phyloP scores from a whole-genome alignment of 495 filamentous ascomycete species.

The Cryomyces minteri region DNA sequence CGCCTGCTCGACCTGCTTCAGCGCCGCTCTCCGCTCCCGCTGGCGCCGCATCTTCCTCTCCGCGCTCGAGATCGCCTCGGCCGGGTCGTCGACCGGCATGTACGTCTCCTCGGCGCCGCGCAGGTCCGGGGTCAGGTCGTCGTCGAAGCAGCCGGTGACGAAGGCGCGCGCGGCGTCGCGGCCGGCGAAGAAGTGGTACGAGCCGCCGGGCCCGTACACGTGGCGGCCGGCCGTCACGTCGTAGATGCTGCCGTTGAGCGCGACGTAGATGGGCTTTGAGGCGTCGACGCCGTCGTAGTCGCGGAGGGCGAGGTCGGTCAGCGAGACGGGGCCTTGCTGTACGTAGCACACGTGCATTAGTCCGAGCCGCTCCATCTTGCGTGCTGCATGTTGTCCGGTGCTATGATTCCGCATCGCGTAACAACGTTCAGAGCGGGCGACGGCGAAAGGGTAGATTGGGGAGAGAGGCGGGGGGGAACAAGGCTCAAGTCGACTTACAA shows the following conservation, averaged over 20 bases:
- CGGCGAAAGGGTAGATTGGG: background rate
- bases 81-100: constrained; percentile 52
- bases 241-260: constrained; percentile 86
- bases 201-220: constrained; percentile 79
- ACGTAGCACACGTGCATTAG: no score
- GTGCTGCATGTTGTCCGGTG: background rate
- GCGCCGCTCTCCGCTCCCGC: constrained; percentile 31
- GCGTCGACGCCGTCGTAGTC: constrained; percentile 65
- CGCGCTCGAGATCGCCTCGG: constrained; percentile 31
- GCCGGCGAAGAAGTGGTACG: constrained; percentile 77
- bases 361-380: background rate
- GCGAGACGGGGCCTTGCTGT: constrained; percentile 32
- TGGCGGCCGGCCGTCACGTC: constrained; percentile 61
- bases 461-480: constrained; percentile 10
- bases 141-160: constrained; percentile 90
- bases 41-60: constrained; percentile 26
- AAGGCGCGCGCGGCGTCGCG: constrained; percentile 76
- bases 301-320: constrained; percentile 57
- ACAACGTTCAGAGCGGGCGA: no score
- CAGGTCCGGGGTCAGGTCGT: constrained; percentile 67
- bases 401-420: background rate
- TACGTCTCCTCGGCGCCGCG: constrained; percentile 80
- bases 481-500: constrained; percentile 6
- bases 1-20: constrained; percentile 32
- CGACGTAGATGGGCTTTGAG: constrained; percentile 66